Percentiles rank a stretch among this genome's conserved stretches.
Conservation (phyloP, 495 filamentous ascomycete genomes). For the Gamarada debralockiae region DNA sequence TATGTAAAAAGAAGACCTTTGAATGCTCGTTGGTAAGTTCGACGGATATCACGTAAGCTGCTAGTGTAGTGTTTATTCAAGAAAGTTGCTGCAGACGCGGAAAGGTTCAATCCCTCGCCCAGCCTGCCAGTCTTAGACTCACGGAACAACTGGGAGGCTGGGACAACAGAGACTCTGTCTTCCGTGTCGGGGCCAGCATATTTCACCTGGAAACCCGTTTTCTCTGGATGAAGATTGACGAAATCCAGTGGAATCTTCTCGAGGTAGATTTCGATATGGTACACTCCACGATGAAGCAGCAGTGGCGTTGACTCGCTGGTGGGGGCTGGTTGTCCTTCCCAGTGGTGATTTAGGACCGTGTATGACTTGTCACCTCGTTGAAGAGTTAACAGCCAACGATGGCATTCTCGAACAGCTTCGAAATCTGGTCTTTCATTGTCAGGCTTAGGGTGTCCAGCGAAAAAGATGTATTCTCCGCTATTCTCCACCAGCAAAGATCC, state of each 20-base stretch:
- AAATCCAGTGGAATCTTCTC: not conserved
- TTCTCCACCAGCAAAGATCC: not conserved
- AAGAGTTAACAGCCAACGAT: not conserved
- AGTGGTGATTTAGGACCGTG: not conserved
- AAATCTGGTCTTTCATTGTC: not conserved
- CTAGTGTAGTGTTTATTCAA: not conserved
- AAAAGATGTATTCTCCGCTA: not conserved
- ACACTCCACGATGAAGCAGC: not conserved
- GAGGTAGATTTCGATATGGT: not conserved
- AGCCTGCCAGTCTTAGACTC: not conserved
- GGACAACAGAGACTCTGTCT: not conserved
- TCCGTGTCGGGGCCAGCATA: constrained; percentile 1
- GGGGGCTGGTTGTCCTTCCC: not conserved
- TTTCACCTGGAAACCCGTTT: constrained; percentile 2
- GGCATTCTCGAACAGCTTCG: too few species aligned
- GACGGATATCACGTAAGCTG: constrained; percentile 1
- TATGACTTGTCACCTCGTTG: not conserved
- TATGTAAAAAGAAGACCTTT: not conserved
- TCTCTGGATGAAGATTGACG: not conserved
- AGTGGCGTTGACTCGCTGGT: not conserved
- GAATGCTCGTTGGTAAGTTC: constrained; percentile 6
- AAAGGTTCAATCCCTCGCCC: not conserved
- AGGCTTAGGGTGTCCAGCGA: not conserved
- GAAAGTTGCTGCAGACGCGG: not conserved
- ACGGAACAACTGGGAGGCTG: not conserved